These are phyloP conservation scores for Cladosporium sphaerospermum DNA, from an alignment of 2,329 filamentous ascomycete genomes.

Conservation along the genomic window DNA sequence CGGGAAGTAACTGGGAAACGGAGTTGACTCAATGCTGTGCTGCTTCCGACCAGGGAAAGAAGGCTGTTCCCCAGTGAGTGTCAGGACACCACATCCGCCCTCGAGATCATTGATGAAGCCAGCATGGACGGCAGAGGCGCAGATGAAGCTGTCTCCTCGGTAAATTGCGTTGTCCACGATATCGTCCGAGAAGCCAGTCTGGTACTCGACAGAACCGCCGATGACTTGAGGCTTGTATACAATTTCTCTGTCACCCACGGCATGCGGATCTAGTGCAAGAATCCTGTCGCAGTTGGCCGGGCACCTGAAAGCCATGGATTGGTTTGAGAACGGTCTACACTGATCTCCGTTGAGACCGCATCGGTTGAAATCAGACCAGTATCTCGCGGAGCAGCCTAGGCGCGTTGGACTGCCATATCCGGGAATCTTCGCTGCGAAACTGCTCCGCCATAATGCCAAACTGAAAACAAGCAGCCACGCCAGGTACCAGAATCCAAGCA, in stretches of 20 bases:
- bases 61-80: conserved; percentile 61
- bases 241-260: conserved; percentile 62
- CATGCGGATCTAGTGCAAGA: conserved; percentile 63
- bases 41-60: conserved; percentile 55
- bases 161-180: conserved; percentile 55
- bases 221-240: conserved; percentile 51
- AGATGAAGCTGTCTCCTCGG: conserved; percentile 84
- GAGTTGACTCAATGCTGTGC: conserved; percentile 70
- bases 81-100: conserved; percentile 78
- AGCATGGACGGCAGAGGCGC: conserved; percentile 75
- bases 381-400: conserved; percentile 62
- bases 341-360: conserved; percentile 69
- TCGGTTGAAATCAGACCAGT: conserved; percentile 63
- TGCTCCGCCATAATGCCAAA: conserved; percentile 60
- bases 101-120: conserved; percentile 64
- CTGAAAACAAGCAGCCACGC: conserved; percentile 66
- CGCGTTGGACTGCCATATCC: conserved; percentile 61
- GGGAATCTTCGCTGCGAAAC: conserved; percentile 54
- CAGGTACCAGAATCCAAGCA: conserved; percentile 56
- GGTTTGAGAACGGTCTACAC: conserved; percentile 68
- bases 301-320: conserved; percentile 67
- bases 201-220: conserved; percentile 42
- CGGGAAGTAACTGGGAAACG: conserved; percentile 85
- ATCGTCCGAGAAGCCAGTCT: conserved; percentile 30
- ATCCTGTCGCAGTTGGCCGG: conserved; percentile 64